Evolutionary conservation across 768 basidiomycete genomes (phyloP), one percentile per base, ranked within the genome.

Genomic region (Leucosporidium yakuticum): DNA sequence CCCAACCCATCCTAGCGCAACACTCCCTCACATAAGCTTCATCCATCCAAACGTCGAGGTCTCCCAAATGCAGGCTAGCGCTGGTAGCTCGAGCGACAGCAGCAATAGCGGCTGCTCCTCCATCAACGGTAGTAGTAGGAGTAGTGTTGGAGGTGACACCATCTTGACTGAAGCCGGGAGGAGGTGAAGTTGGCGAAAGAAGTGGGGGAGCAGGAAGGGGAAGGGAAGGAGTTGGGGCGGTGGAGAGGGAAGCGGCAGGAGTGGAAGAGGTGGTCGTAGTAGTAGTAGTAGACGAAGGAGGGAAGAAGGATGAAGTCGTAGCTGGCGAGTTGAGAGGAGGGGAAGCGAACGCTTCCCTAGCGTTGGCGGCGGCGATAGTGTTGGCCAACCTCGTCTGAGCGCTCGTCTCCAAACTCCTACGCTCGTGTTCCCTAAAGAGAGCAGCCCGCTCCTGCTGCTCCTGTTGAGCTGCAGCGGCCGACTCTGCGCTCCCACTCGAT

Each of bases 1-100:
- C 88, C 91, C 92, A 94, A 65, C 87, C 85, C 88, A 92, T 90
- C 76, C 91, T 81, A 55, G 79, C 80, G 79, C 90, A 90, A 75
- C 92, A 89, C 77, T 91, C 88, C 79, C 88, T 88, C 54, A 87
- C 89, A 82, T 93, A 95, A 78, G 90, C 88, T 84, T 92, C 90
- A 80, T 94, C 91, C 93, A 95, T 94, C 92, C 92, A 95, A 73
- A 88, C 86, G 79, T 95, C 92, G 63, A 95, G 84, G 75, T 90
- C 88, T 72, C 87, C 86, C 86, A 93, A 58, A 53, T 73, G 67
- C 25, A 76, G 51, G 44, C 69, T 71, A n/a, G 71, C 58, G 29
- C 71, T 50, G n/a, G 27, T 49, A 20, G 27, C 11, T 25, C 47
- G n/a, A 23, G n/a, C 60, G 49, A 32, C 17, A 31, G n/a, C 71